A percentile compares a stretch with the other conserved stretches of the same genome.
phyloP scores from a whole-genome alignment of 805 yeast species.

The Metschnikowia cerradonensis region DNA sequence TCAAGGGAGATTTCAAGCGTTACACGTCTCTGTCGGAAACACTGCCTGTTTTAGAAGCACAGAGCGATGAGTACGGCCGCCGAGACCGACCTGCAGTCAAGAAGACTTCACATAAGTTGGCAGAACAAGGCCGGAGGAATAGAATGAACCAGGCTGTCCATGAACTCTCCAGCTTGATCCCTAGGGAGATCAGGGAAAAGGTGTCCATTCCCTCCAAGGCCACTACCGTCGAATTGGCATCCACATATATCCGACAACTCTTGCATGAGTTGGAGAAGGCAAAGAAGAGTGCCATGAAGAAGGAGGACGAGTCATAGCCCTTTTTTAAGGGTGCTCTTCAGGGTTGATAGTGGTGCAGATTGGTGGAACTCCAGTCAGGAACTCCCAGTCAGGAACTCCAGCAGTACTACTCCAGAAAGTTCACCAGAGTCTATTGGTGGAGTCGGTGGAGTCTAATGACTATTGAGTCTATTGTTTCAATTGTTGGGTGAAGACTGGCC shows the following conservation, averaged over 20 bases:
- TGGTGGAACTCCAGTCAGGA: too few relatives aligned
- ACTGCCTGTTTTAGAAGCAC: conserved; percentile 16
- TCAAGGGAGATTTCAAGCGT: too few relatives aligned
- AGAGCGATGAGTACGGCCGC: conserved; percentile 2
- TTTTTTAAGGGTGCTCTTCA: too few relatives aligned
- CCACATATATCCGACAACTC: conserved; percentile 52
- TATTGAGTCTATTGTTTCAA: too few relatives aligned
- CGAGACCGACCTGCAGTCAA: conserved; percentile 43
- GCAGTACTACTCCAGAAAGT: too few relatives aligned
- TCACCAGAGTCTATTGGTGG: too few relatives aligned
- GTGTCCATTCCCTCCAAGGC: conserved; percentile 81
- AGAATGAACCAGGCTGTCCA: conserved; percentile 84
- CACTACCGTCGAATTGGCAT: conserved; percentile 89
- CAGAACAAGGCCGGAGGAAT: conserved; percentile 94
- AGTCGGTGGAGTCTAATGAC: too few relatives aligned
- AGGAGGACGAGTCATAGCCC: neutral
- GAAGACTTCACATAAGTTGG: conserved; percentile 78
- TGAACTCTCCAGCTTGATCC: conserved; percentile 66
- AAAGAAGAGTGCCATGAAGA: conserved; percentile 3
- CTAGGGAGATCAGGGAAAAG: conserved; percentile 54
- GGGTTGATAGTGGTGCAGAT: too few relatives aligned
- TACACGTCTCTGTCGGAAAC: conserved; percentile 17
- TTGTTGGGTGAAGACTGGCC: too few relatives aligned
- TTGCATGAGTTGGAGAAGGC: conserved; percentile 25
- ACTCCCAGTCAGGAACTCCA: too few relatives aligned